A percentile compares a stretch with the other conserved stretches of the same genome.
phyloP scores from a whole-genome alignment of 176 grass and related monocot genomes.

The Aegilops bicornis region DNA sequence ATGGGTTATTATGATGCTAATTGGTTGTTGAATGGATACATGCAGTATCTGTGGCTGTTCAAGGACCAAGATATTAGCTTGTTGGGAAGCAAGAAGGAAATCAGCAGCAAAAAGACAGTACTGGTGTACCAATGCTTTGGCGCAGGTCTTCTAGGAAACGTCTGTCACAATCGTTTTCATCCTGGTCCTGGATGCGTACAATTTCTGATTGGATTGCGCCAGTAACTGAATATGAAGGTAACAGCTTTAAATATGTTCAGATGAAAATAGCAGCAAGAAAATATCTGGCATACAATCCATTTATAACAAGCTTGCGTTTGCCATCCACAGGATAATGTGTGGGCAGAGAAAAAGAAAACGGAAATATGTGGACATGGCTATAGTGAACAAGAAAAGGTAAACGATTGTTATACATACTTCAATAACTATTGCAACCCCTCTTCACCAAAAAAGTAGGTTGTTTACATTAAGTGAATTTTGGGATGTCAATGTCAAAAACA shows the following conservation, averaged over 20 bases:
- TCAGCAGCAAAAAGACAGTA: not conserved
- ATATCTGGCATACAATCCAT: not conserved
- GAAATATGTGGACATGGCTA: not conserved
- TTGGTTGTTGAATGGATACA: not conserved
- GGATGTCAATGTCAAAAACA: not conserved
- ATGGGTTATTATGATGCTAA: not conserved
- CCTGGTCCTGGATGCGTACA: slow-evolving; percentile 42
- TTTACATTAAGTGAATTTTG: not conserved
- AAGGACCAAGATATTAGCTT: slow-evolving; percentile 11
- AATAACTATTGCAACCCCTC: not conserved
- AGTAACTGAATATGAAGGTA: slow-evolving; percentile 40
- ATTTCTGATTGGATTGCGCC: slow-evolving; percentile 28
- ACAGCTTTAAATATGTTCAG: not conserved
- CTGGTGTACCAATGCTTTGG: slow-evolving; percentile 72
- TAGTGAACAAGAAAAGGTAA: slow-evolving; percentile 4
- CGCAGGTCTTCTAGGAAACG: slow-evolving; percentile 67
- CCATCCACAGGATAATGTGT: too few relatives aligned
- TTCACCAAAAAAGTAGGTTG: not conserved
- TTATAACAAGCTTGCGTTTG: not conserved
- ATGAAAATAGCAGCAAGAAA: slow-evolving; percentile 3
- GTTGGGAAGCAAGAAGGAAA: not conserved
- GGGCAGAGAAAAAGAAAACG: not conserved
- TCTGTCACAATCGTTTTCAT: slow-evolving; percentile 61
- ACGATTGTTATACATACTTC: not conserved
- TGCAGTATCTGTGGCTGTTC: not conserved